phyloP scores from a whole-genome alignment of 768 basidiomycete species.

The Saitozyma sp. region DNA sequence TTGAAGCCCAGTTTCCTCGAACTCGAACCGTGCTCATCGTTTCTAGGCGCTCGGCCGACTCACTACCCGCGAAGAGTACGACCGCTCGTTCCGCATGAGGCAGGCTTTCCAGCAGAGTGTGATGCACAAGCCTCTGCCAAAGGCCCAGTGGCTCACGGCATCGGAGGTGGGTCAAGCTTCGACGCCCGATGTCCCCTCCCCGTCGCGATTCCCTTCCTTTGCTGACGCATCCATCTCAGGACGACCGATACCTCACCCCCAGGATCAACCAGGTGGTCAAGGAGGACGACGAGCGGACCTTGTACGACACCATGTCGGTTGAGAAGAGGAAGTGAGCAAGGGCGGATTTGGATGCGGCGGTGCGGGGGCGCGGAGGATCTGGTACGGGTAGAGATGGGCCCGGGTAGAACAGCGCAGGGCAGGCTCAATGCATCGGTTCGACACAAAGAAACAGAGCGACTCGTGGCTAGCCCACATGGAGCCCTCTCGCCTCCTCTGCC shows the following conservation, averaged over 20 bases:
- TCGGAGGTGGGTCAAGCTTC: slow-evolving; percentile 64
- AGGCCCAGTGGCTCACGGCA: slow-evolving; percentile 73
- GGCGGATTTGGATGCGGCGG: slow-evolving; percentile 1
- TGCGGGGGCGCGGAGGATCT: not conserved
- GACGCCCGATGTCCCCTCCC: not conserved
- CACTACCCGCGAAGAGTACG: slow-evolving; percentile 75
- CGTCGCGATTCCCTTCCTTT: no score
- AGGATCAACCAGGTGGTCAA: slow-evolving; percentile 69
- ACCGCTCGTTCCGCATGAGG: slow-evolving; percentile 87
- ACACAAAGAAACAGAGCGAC: no score
- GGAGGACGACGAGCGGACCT: slow-evolving; percentile 73
- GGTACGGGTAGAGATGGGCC: no score
- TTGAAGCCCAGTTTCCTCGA: no score
- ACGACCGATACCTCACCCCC: slow-evolving; percentile 82
- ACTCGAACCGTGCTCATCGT: no score
- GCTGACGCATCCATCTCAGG: slow-evolving; percentile 58
- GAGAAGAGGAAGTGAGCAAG: slow-evolving; percentile 54
- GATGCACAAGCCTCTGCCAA: slow-evolving; percentile 74
- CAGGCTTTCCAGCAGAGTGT: slow-evolving; percentile 68
- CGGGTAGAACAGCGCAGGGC: not conserved
- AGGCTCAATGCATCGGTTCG: not conserved
- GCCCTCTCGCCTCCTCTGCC: slow-evolving; percentile 3
- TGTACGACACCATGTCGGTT: slow-evolving; percentile 78
- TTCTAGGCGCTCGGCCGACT: slow-evolving; percentile 78
- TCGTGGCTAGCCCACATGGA: not conserved